phyloP scores from a whole-genome alignment of 768 basidiomycete genomes.

The Lactarius deliciosus region DNA sequence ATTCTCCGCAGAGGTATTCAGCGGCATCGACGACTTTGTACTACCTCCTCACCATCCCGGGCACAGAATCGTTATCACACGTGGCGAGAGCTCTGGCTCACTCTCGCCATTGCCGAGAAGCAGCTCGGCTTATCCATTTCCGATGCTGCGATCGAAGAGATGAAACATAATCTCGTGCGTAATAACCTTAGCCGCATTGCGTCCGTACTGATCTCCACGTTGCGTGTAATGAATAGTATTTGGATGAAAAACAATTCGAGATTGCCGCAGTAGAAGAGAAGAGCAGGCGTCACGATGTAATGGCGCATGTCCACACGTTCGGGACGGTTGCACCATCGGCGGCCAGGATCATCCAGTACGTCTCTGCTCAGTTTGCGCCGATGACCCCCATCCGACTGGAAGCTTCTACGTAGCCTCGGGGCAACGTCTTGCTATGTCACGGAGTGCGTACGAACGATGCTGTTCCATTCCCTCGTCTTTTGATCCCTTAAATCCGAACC shows the following conservation, averaged over 20 bases:
- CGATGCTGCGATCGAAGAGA: conserved; percentile 90
- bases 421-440: conserved; percentile 99
- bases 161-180: conserved; percentile 86
- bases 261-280: conserved; percentile 94
- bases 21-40: not conserved
- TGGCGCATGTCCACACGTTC: conserved; percentile 99
- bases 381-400: not conserved
- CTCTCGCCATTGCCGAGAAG: conserved; percentile 94
- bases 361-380: conserved; percentile 20
- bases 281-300: conserved; percentile 96
- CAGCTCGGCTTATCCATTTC: conserved; percentile 88
- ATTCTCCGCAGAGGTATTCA: conserved; percentile 86
- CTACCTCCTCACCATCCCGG: not conserved
- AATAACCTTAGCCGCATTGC: not conserved
- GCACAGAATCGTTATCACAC: conserved; percentile 88
- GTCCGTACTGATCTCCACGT: conserved; percentile 9
- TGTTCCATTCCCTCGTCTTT: not conserved
- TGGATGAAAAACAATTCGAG: conserved; percentile 88
- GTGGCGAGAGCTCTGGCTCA: conserved; percentile 95
- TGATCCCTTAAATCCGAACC: not conserved
- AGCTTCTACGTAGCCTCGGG: conserved; percentile 58
- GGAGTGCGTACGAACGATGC: conserved; percentile 58
- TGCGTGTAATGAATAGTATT: conserved; percentile 45
- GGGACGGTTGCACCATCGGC: conserved; percentile 91
- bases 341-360: conserved; percentile 92